These are phyloP conservation scores for Bisporella sp. DNA, from an alignment of 2,329 filamentous ascomycete species.

Conservation along the genomic window DNA sequence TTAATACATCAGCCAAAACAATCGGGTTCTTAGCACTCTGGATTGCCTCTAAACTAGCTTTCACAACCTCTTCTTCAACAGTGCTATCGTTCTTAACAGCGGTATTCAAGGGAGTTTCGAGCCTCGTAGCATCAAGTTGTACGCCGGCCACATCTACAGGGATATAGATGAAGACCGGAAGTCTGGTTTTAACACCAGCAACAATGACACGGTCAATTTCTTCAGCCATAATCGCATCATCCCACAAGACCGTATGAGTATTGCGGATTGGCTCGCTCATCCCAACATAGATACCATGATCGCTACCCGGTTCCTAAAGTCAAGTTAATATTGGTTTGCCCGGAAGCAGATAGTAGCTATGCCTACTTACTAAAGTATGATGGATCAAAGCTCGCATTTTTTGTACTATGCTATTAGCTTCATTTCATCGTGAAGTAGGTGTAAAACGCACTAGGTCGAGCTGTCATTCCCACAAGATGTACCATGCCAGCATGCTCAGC, in stretches of 20 bases:
- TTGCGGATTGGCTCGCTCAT: conserved; percentile 35
- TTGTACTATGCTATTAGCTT: conserved; percentile 28
- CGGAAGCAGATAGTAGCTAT: no score
- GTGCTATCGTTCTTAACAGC: conserved; percentile 15
- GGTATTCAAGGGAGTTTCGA: conserved; percentile 22
- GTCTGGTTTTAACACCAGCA: conserved; percentile 43
- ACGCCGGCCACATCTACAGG: conserved; percentile 44
- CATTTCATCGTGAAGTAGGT: not conserved
- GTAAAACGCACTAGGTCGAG: conserved; percentile 12
- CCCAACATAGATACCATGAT: conserved; percentile 43
- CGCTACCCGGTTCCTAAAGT: conserved; percentile 41
- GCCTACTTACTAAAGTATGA: conserved; percentile 36
- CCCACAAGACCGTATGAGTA: conserved; percentile 32
- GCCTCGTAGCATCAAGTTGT: conserved; percentile 26
- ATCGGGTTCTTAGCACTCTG: conserved; percentile 38
- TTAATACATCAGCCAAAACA: conserved; percentile 46
- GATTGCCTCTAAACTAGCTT: conserved; percentile 33
- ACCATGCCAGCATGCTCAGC: conserved; percentile 49
- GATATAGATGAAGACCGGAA: conserved; percentile 50
- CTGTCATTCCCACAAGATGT: conserved; percentile 44
- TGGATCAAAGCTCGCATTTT: conserved; percentile 38
- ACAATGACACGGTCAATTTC: conserved; percentile 44
- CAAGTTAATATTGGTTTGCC: no score
- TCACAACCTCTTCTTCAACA: conserved; percentile 25
- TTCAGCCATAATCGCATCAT: conserved; percentile 53